Conservation (phyloP, 2,329 filamentous ascomycete genomes). For the Talaromyces sp. region DNA sequence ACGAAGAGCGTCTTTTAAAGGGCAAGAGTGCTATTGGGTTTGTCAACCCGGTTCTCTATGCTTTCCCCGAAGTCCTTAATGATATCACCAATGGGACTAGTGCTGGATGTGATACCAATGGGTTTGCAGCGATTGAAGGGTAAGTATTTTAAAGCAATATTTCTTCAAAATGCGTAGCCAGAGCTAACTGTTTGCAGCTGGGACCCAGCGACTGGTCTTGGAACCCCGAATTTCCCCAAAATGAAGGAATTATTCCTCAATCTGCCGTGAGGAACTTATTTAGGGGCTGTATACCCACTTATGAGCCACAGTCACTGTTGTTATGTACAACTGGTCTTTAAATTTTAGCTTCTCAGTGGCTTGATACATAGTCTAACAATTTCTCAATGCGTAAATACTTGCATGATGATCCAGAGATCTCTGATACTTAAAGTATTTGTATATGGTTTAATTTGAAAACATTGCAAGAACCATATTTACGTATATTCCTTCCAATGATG, state of each 20-base stretch:
- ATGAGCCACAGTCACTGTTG: no score
- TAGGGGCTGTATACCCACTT: no score
- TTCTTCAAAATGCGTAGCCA: background rate
- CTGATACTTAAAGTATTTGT: no score
- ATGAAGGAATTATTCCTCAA: constrained; percentile 33
- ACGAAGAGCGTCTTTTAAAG: constrained; percentile 52
- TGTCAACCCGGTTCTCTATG: constrained; percentile 52
- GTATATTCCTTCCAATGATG: no score
- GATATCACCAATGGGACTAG: constrained; percentile 48
- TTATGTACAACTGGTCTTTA: no score
- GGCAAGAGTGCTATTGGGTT: constrained; percentile 56
- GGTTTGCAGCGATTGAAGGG: constrained; percentile 31
- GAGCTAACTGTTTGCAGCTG: constrained; percentile 16
- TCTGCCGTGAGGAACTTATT: constrained; percentile 16
- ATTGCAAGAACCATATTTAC: no score
- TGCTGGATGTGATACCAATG: constrained; percentile 31
- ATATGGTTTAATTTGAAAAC: no score
- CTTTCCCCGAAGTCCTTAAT: constrained; percentile 36
- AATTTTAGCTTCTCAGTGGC: no score
- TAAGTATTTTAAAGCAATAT: constrained; percentile 2
- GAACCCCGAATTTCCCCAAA: constrained; percentile 35
- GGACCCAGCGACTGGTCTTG: constrained; percentile 37
- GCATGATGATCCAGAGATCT: no score
- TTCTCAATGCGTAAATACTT: no score
- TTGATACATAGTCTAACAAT: no score